phyloP scores from a whole-genome alignment of 305 asterid genomes.

The Solanum hybrid region DNA sequence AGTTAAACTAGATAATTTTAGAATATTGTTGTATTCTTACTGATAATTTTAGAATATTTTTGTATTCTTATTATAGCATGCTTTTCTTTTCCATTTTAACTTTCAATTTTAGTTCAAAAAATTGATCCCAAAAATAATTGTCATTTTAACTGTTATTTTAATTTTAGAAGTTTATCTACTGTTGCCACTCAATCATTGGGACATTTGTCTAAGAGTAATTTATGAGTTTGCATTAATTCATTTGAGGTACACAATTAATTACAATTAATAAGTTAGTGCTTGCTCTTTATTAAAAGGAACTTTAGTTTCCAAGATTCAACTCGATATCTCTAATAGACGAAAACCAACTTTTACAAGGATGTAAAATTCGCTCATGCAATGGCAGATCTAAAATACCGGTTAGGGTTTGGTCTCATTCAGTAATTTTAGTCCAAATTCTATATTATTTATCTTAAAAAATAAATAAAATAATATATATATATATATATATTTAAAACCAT shows the following conservation, averaged over 20 bases:
- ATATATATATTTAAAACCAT: neutral
- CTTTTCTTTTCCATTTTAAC: neutral
- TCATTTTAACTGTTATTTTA: neutral
- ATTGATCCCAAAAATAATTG: neutral
- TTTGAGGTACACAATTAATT: neutral
- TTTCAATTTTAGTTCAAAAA: neutral
- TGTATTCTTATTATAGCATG: neutral
- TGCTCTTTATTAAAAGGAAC: neutral
- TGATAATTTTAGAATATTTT: neutral
- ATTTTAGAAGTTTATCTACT: neutral
- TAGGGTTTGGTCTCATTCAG: no score
- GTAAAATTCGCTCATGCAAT: neutral
- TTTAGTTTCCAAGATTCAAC: neutral
- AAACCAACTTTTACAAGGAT: neutral
- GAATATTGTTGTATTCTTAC: neutral
- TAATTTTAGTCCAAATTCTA: neutral
- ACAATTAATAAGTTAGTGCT: neutral
- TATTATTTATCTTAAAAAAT: neutral
- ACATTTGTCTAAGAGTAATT: neutral
- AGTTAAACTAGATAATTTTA: neutral
- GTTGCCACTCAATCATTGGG: constrained; percentile 16
- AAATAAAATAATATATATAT: neutral
- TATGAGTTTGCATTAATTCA: neutral
- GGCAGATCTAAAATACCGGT: neutral
- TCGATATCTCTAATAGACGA: neutral